Conservation (phyloP, 495 filamentous ascomycete species). For the Xylaria grammica region DNA sequence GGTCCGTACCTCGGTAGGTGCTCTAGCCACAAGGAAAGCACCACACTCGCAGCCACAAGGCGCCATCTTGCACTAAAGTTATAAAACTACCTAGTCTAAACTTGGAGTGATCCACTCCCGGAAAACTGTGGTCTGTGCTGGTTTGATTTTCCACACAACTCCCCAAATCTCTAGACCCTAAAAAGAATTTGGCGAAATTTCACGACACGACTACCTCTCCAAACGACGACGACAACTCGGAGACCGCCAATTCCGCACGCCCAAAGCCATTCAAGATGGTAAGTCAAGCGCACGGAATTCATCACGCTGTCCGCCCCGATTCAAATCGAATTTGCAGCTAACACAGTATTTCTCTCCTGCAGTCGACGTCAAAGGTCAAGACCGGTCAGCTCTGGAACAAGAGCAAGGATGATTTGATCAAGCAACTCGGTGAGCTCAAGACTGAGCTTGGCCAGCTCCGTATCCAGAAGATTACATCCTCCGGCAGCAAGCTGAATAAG, state of each 20-base stretch:
- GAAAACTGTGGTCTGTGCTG: slow-evolving; percentile 21
- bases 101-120: too few relatives aligned
- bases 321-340: slow-evolving; percentile 18
- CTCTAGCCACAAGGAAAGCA: not conserved
- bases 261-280: slow-evolving; percentile 54
- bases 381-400: slow-evolving; percentile 95
- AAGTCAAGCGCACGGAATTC: slow-evolving; percentile 36
- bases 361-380: slow-evolving; percentile 95
- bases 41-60: slow-evolving; percentile 1
- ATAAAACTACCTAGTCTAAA: too few relatives aligned
- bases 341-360: slow-evolving; percentile 26
- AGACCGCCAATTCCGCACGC: slow-evolving; percentile 40
- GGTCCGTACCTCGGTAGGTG: too few relatives aligned
- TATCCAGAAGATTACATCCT: slow-evolving; percentile 95
- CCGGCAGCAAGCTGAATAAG: slow-evolving; percentile 91
- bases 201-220: slow-evolving; percentile 35
- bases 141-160: slow-evolving; percentile 23
- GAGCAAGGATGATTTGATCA: slow-evolving; percentile 95
- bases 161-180: slow-evolving; percentile 37
- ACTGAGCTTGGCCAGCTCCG: slow-evolving; percentile 89
- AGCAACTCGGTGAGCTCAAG: slow-evolving; percentile 94
- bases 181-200: slow-evolving; percentile 40
- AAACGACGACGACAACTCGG: slow-evolving; percentile 36
- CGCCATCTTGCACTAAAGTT: not conserved
- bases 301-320: slow-evolving; percentile 1